Percentiles rank a stretch among this genome's conserved stretches.
phyloP scores from a whole-genome alignment of 441 rosid genomes.

The Bruguiera hainesii region DNA sequence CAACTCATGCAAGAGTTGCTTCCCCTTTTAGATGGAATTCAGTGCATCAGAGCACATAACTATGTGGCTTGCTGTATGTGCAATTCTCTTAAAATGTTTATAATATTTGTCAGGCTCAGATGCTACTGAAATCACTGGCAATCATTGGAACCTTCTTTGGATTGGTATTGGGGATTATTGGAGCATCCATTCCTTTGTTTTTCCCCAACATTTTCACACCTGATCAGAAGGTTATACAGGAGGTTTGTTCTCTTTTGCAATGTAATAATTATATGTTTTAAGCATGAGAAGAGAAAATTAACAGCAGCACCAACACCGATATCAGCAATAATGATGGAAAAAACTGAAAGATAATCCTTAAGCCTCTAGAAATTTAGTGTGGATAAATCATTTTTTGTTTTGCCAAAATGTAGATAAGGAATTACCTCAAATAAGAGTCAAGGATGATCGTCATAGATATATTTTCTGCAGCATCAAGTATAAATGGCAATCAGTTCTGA shows the following conservation, averaged over 20 bases:
- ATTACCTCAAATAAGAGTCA: background rate
- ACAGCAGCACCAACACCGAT: too few relatives aligned
- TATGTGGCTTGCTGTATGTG: background rate
- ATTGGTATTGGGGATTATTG: constrained; percentile 51
- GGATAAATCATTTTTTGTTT: background rate
- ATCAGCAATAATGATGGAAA: background rate
- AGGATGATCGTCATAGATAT: background rate
- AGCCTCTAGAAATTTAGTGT: background rate
- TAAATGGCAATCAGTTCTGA: background rate
- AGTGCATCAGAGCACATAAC: too few relatives aligned
- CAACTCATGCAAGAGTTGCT: background rate
- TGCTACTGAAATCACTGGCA: constrained; percentile 71
- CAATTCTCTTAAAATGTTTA: background rate
- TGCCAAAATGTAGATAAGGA: background rate
- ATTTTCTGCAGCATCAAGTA: background rate
- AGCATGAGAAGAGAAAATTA: background rate
- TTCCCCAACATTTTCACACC: constrained; percentile 75
- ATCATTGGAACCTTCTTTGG: constrained; percentile 78
- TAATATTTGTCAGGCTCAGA: constrained; percentile 48
- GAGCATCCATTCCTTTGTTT: constrained; percentile 64
- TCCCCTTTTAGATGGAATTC: background rate
- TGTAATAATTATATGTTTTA: background rate
- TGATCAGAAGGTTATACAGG: constrained; percentile 57
- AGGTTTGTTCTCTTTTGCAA: constrained; percentile 40
- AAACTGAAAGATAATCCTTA: background rate